Evolutionary conservation across 2,329 filamentous ascomycete genomes (phyloP), one percentile per base, ranked within the genome.

Genomic region (Hypomyces rosellus): DNA sequence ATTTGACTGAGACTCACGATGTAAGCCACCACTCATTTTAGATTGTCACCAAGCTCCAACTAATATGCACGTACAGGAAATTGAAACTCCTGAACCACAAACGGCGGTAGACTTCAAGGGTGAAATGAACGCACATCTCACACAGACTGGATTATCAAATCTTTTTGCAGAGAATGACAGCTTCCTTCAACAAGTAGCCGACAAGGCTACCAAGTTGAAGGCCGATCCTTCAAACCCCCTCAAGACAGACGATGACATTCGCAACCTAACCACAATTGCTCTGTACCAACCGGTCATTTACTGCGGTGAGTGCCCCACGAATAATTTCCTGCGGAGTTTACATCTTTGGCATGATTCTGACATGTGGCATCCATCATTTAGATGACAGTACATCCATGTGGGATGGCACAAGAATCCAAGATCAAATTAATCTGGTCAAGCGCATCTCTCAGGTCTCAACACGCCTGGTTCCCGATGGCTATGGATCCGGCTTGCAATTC

Each of bases 321-420:
- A 16, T 6, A 34, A 18, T 0, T n/a, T 30, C 25, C 25, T n/a
- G n/a, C 25, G 8, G 6, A 2, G 9, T 30, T 30, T 30, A 8
- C 9, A 7, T 30, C 15, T 39, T 8, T 41, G 13, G 16, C 15
- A 42, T 22, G 7, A 22, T 22, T 20, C 20, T 6, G 25, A 30
- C 25, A 3, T 4, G 22, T 30, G 25, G 9, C 25, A 30, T 30
- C 25, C 2, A 30, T 30, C 6, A 30, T 30, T 18, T 34, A 52
- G 51, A 52, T n/a, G 51, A 52, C 14, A 52, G 51, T 11, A 15
- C 33, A 18, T 52, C 51, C 1, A 52, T 52, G 51, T 43, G 15
- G 20, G 15, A 11, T 5, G 38, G 34, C 22, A 44, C 46, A 12
- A 46, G 51, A 2, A 33, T 34, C 3, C 9, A 46, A 2, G 51